These are phyloP conservation scores for Chenopodium formosanum DNA, from an alignment of 148 eudicot species.

Conservation along the genomic window DNA sequence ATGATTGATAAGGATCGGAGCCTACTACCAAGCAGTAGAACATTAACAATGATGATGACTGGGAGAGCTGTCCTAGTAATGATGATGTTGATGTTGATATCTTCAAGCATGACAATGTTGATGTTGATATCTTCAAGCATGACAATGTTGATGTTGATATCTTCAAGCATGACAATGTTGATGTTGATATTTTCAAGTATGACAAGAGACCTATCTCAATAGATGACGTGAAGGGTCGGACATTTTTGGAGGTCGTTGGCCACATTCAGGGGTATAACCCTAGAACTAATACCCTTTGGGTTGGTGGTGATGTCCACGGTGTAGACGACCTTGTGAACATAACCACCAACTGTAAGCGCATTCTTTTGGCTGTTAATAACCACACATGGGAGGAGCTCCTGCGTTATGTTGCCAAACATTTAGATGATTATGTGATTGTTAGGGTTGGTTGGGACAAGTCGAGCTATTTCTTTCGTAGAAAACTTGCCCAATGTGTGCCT, in stretches of 20 bases:
- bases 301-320: background rate
- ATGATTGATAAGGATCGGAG: background rate
- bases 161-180: background rate
- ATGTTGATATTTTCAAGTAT: background rate
- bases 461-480: background rate
- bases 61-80: background rate
- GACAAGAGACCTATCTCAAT: background rate
- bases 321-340: background rate
- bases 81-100: background rate
- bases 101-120: background rate
- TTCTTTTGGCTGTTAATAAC: background rate
- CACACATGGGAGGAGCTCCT: background rate
- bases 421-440: background rate
- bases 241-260: background rate
- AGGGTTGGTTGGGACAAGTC: background rate
- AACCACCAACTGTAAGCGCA: background rate
- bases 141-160: background rate
- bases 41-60: background rate
- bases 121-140: background rate
- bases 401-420: background rate
- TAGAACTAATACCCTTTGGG: background rate
- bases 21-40: background rate
- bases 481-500: slow-evolving; percentile 3
- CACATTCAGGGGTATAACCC: background rate
- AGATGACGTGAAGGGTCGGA: background rate